Percentiles rank a stretch among this genome's conserved stretches.
phyloP scores from a whole-genome alignment of 257 asterid species.

The Datura wrightii region DNA sequence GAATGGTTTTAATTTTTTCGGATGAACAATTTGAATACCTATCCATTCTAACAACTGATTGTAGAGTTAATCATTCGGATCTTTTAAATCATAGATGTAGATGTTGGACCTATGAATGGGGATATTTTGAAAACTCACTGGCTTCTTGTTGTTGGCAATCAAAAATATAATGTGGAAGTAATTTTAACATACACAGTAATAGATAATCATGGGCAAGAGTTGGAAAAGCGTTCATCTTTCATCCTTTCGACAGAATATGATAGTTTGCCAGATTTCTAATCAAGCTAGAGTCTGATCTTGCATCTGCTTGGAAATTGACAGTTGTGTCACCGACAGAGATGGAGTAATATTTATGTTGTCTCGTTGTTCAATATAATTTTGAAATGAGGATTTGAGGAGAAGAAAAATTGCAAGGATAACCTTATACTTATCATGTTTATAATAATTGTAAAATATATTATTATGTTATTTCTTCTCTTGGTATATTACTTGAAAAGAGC shows the following conservation, averaged over 20 bases:
- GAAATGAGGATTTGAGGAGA: no score
- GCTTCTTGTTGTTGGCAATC: background rate
- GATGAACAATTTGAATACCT: background rate
- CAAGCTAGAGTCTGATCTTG: background rate
- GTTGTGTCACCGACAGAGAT: background rate
- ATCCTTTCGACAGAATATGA: background rate
- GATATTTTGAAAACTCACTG: background rate
- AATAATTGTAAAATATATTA: no score
- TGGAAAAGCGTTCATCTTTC: background rate
- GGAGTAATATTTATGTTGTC: no score
- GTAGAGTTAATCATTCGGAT: background rate
- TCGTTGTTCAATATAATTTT: no score
- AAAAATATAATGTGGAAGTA: conserved; percentile 8
- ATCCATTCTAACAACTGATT: background rate
- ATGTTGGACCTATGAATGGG: background rate
- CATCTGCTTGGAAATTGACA: background rate
- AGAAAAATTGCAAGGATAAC: no score
- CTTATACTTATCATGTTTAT: no score
- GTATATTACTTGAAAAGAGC: no score
- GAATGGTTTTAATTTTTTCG: background rate
- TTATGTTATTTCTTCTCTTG: no score
- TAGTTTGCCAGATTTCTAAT: background rate
- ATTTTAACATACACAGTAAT: background rate
- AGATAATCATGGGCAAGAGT: background rate
- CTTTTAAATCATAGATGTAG: background rate